Evolutionary conservation across 2,329 filamentous ascomycete genomes (phyloP), one percentile per base, ranked within the genome.

Genomic region (Periglandula ipomoeae): DNA sequence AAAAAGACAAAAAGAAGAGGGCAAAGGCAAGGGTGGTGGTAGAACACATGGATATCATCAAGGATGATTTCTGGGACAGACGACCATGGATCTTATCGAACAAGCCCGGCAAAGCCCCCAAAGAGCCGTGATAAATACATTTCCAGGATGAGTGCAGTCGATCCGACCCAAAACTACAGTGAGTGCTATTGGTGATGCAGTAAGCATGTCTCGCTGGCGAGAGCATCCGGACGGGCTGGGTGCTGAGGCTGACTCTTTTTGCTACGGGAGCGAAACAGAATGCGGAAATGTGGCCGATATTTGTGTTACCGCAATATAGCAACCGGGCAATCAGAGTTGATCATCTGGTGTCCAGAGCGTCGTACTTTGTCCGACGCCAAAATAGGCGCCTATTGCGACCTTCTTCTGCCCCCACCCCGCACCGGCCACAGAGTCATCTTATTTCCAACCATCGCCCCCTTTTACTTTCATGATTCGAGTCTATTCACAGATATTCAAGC

Each of bases 31-130:
- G 77, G 46, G 82, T 98, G 41, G 79, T 87, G 32, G 75, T 94
- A 34, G 84, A 90, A 61, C 89, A 97, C 70, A 69, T 93, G 51
- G 93, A 98, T 68, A 87, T 98, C 59, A 97, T 98, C 67, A 89
- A 86, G 59, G 88, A 97, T 65, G 86, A 88, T 3, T 98, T 98
- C 62, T 98, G 93, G 93, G 77, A 88, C 54, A 77, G 76, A 58
- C 76, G 90, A 61, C 89, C 90, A 2, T 97, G 90, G 88, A 74
- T 93, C 49, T 63, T 90, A 47, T 87, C 84, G 1, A 84, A 85
- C 54, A 85, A 81, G 64, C 84, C 84, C 5, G 85, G 85, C 20
- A 84, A 79, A 59, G 71, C 84, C 57, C 82, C 82, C n/a, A 81
- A 80, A 60, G 75, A 81, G 62, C 70, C 69, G 47, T 74, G 57